Base-by-base conservation (phyloP, 257 asterid species). In the Thymus quinquecostatus region DNA sequence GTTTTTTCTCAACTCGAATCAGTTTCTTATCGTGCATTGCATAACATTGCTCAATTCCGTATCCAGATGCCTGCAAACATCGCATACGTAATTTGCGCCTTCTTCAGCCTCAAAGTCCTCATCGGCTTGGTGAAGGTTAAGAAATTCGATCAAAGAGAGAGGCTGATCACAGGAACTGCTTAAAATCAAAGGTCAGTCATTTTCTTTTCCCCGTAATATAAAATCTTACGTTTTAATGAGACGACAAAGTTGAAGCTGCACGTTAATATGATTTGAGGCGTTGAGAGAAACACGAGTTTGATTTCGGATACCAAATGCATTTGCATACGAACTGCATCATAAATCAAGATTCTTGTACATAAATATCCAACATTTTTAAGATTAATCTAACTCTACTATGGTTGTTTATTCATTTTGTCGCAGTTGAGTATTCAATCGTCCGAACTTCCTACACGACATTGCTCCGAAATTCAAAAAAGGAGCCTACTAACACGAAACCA, bases 141-240 rank as follows among this genome's bases (percentile, higher is more conserved):
- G 83, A 89, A 76, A 81, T 81, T 94, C 8, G 99, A 94, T 70
- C 92, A 91, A 81, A 79, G 87, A 78, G 99, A 94, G 66, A 83
- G 79, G 75, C 83, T 94, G 75, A 79, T 94, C 75, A 94, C 60
- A 2, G 60, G 99, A 80, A 94, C 97, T 43, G 99, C 99, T 66
- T 94, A 70, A 70, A 79, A 48, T 4, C 41, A 41, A 51, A 12
- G 89, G 91, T 84, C 58, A 51, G 82, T 70, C 59, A 5, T 45
- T 10, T 7, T 34, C n/a, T 40, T 36, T 61, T 0, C 14, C 14
- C 14, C 51, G 11, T 59, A 11, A 4, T 58, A 43, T 29, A 34
- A 13, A 44, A 38, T 11, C 8, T 10, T 6, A 12, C 21, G 32
- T 11, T 5, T 64, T 5, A 6, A 2, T 2, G 2, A 11, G 27